These are phyloP conservation scores for Candida wancherniae DNA, from an alignment of 805 yeast species.

Conservation along the genomic window DNA sequence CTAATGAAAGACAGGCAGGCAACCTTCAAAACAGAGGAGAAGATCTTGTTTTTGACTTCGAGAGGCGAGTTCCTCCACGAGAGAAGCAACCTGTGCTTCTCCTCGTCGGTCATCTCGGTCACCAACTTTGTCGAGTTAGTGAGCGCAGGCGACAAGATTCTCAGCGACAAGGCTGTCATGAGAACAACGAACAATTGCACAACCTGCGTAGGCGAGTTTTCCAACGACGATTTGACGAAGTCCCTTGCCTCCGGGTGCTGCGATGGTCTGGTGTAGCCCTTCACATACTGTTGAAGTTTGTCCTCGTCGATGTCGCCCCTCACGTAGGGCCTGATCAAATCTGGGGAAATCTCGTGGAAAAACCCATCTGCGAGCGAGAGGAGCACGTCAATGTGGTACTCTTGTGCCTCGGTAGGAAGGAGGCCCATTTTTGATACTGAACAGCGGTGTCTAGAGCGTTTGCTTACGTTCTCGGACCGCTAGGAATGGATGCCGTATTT, in stretches of 20 bases:
- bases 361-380: conserved; percentile 31
- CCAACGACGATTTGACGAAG: conserved; percentile 8
- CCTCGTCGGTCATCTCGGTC: conserved; percentile 31
- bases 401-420: conserved; percentile 15
- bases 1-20: conserved; percentile 22
- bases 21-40: conserved; percentile 24
- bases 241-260: conserved; percentile 24
- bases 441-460: no score
- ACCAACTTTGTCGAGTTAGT: conserved; percentile 33
- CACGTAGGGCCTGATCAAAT: conserved; percentile 22
- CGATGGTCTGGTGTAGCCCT: conserved; percentile 22
- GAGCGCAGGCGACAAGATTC: conserved; percentile 25
- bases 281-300: conserved; percentile 25
- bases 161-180: conserved; percentile 25
- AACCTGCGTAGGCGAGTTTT: conserved; percentile 17
- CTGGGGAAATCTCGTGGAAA: conserved; percentile 29
- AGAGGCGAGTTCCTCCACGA: conserved; percentile 42
- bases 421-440: conserved; percentile 3
- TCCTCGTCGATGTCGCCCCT: conserved; percentile 23
- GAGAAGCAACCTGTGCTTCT: conserved; percentile 28
- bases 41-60: conserved; percentile 30
- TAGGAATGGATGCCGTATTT: no score
- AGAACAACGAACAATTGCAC: conserved; percentile 21
- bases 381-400: conserved; percentile 24
- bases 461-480: no score